Base-by-base conservation (phyloP, 257 asterid species). In the Solanum rostratum region DNA sequence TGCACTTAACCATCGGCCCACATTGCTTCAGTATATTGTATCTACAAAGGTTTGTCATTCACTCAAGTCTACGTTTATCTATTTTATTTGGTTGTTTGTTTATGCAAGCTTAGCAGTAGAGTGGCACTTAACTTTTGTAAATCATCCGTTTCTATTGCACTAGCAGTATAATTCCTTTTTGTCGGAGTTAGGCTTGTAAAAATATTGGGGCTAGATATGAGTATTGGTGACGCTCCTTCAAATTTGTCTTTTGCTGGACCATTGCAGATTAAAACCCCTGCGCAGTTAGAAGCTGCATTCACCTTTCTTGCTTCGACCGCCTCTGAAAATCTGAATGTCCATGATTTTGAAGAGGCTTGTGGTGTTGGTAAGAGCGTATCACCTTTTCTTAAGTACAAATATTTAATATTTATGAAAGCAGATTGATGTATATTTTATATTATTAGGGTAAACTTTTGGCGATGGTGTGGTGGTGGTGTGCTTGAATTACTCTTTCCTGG, bases 211-310 rank as follows among this genome's bases (percentile, higher is more conserved):
- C 6, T 16, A 60, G 24, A 22, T 52, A 41, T 45, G 39, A 41
- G 62, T 62, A 12, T 30, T 62, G 71, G 49, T 60, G 7, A 37
- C 19, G 22, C 57, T 15, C 20, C 85, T 7, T 80, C 12, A 74
- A n/a, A 46, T 50, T 39, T 60, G n/a, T 59, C 27, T 66, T 63
- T 69, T 57, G 29, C 62, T 82, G 41, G 81, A 65, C 7, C 5
- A 30, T 57, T 84, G 52, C 92, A 94, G 97, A 91, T 94, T 68
- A 94, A 93, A 86, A 88, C 92, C 84, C 87, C 95, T 90, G 95
- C 94, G 16, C 98, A 95, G 88, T 86, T 94, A 88, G 98, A 95
- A 50, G 97, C 98, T 69, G 99, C 98, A 60, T 91, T 92, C 87
- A 65, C 88, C 10, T 92, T 91, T 88, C 90, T 95, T 81, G 79